phyloP scores from a whole-genome alignment of 768 basidiomycete genomes.

The Macrolepiota albuminosa region DNA sequence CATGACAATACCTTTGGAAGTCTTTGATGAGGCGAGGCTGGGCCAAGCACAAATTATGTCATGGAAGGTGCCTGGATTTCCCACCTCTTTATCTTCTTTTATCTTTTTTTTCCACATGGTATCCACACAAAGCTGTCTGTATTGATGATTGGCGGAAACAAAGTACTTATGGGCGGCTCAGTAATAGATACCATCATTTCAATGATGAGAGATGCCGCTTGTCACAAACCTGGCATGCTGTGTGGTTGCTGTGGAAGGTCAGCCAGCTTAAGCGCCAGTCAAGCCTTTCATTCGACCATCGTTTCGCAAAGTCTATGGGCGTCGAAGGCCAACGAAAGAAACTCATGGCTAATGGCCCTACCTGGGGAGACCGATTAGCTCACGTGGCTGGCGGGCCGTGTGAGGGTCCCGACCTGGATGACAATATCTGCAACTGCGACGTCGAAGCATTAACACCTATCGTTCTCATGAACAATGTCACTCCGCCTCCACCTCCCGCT shows the following conservation, averaged over 20 bases:
- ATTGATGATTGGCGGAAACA: neutral
- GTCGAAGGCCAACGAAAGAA: conserved; percentile 19
- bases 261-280: neutral
- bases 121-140: neutral
- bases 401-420: neutral
- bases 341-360: conserved; percentile 14
- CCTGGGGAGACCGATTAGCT: conserved; percentile 17
- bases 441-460: neutral
- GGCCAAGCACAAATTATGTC: neutral
- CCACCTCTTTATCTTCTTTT: neutral
- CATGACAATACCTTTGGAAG: conserved; percentile 20
- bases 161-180: neutral
- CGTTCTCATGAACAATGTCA: conserved; percentile 9
- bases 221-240: neutral
- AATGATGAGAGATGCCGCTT: neutral
- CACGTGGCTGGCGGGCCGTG: conserved; percentile 11
- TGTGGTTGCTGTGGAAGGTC: neutral
- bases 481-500: neutral
- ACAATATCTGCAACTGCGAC: neutral
- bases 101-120: neutral
- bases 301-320: neutral
- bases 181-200: neutral
- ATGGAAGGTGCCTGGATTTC: neutral
- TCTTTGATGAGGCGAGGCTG: neutral
- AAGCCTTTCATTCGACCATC: neutral